Evolutionary conservation across 2,329 filamentous ascomycete genomes (phyloP), one percentile per base, ranked within the genome.

Genomic region (Anthostomella pinea): DNA sequence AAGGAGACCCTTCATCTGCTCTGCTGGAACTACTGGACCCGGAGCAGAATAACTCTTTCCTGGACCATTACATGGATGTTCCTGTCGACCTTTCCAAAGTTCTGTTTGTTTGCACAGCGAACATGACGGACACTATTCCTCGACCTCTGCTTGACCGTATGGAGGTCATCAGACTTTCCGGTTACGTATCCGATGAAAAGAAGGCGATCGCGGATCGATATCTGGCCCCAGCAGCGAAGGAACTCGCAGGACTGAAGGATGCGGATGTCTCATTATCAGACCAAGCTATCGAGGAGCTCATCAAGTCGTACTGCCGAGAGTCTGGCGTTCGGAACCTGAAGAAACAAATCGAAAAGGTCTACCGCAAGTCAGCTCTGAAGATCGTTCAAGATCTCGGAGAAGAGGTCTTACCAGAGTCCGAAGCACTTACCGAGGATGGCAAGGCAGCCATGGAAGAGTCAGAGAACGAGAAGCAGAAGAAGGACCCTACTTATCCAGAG

Each of bases 341-440:
- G 77, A 97, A 98, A 72, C 91, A 97, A 63, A 98, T 98, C 45
- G 93, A 98, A 64, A 98, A 98, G 70, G 88, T 98, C 3, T 98
- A 96, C 67, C 83, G 93, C 40, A 98, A 98, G 66, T 89, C 91
- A 10, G 94, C 93, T 0, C 73, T 98, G 45, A 97, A 96, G 68
- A 98, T 98, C 50, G 91, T 98, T 9, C 85, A 91, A 60, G 90
- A 97, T 46, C 75, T 97, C 10, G 91, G 91, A 32, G 90, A 96
- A 57, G 83, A 88, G 5, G 86, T 75, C 1, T 66, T 95, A 2
- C 77, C 85, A 3, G 90, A 96, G 59, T 81, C 85, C 15, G 80
- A 87, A 46, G 89, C 87, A 5, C 66, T 95, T 38, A 95, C 90
- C 0, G 81, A 87, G 7, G 87, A 95, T 61, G 89, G 87, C 53